Conservation (phyloP, 2,329 filamentous ascomycete species). For the Ascochyta koolunga region DNA sequence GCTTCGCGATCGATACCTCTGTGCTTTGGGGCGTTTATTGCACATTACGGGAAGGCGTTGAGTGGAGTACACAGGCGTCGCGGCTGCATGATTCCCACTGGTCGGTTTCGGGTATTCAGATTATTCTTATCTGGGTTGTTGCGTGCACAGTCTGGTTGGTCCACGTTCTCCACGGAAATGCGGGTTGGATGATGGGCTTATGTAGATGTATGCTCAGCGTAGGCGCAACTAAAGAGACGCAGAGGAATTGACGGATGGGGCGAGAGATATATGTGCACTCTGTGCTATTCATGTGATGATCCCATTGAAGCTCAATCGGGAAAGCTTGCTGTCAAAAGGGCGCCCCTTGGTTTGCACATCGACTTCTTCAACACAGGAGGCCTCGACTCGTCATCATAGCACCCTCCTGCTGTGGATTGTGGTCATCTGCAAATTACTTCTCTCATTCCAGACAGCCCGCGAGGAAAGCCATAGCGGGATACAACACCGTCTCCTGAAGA, state of each 20-base stretch:
- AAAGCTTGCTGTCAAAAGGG: background rate
- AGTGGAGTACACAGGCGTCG: conserved; percentile 10
- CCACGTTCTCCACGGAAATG: conserved; percentile 3
- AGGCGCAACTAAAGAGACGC: conserved; percentile 7
- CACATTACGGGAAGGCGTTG: conserved; percentile 12
- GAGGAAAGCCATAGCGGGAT: background rate
- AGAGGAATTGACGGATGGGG: conserved; percentile 7
- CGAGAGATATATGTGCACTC: background rate
- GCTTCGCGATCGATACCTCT: conserved; percentile 20
- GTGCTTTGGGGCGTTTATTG: conserved; percentile 16
- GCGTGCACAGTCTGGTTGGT: conserved; percentile 10
- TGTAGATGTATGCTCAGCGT: conserved; percentile 7
- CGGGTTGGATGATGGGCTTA: conserved; percentile 5
- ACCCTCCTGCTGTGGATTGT: background rate
- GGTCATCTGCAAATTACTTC: background rate
- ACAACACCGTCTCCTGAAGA: background rate
- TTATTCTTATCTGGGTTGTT: conserved; percentile 11
- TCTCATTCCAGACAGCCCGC: background rate
- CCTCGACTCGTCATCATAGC: background rate
- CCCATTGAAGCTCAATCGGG: background rate
- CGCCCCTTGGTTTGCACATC: conserved; percentile 1
- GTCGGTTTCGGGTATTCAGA: conserved; percentile 6
- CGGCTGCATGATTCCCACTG: conserved; percentile 18
- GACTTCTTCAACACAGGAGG: background rate
- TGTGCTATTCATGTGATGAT: background rate